Conservation (phyloP, 148 eudicot species). For the Nyssa sinensis region DNA sequence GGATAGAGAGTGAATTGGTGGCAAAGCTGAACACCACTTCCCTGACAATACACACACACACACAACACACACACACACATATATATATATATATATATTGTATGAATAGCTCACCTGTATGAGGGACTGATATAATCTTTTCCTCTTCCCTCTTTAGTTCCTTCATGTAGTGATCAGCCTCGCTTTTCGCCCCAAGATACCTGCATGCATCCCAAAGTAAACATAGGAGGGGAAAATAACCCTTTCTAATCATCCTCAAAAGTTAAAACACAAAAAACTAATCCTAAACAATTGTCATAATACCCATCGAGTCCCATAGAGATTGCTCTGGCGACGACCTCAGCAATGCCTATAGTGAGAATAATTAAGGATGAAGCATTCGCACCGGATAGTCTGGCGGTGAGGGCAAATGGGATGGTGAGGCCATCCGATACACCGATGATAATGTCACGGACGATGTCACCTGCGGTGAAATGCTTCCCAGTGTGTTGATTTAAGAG, state of each 20-base stretch:
- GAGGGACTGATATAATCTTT: constrained; percentile 80
- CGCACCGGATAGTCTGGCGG: constrained; percentile 82
- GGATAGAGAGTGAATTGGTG: too few species aligned
- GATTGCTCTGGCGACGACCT: constrained; percentile 84
- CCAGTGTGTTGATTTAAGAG: constrained; percentile 55
- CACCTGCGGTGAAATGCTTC: constrained; percentile 75
- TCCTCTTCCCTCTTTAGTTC: constrained; percentile 80
- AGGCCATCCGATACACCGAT: constrained; percentile 87
- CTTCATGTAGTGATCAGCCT: constrained; percentile 79
- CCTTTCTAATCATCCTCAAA: too few species aligned
- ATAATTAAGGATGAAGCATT: constrained; percentile 67
- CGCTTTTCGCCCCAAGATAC: constrained; percentile 93
- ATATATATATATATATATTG: neutral
- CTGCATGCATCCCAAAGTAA: constrained; percentile 24
- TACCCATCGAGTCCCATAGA: constrained; percentile 93
- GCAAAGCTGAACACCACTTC: too few species aligned
- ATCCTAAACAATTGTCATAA: neutral
- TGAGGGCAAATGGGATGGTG: constrained; percentile 80
- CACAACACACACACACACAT: too few species aligned
- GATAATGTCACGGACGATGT: constrained; percentile 74
- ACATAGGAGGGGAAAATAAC: too few species aligned
- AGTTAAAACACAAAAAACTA: too few species aligned
- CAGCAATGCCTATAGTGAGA: constrained; percentile 79
- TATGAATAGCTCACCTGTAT: constrained; percentile 51
- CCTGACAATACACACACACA: too few species aligned